Evolutionary conservation across 1,139 yeast species (phyloP).

Genomic region (Arxiozyma telluris): DNA sequence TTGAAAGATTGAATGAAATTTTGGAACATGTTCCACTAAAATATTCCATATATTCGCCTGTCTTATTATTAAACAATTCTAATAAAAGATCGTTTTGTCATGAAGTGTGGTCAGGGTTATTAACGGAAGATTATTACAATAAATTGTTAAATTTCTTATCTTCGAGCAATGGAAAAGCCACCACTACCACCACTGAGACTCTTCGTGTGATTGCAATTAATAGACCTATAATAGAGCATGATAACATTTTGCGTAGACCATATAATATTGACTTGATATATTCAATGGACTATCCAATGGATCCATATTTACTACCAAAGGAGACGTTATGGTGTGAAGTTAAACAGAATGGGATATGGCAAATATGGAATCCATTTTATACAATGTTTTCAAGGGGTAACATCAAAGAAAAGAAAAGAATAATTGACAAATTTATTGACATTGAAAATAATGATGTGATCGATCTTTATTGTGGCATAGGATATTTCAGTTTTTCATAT

Average conservation of each 20-base stretch:
- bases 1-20: constrained; percentile 8
- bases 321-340: constrained; percentile 54
- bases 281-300: constrained; percentile 1
- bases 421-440: constrained; percentile 36
- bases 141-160: constrained; percentile 17
- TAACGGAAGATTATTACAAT: constrained; percentile 26
- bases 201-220: constrained; percentile 48
- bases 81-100: constrained; percentile 35
- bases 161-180: not conserved
- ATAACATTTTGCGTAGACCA: constrained; percentile 53
- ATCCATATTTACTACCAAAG: not conserved
- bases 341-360: constrained; percentile 65
- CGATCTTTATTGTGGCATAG: constrained; percentile 79
- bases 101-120: constrained; percentile 31
- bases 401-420: constrained; percentile 68
- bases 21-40: constrained; percentile 37
- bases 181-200: not conserved
- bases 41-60: constrained; percentile 60
- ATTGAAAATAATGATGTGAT: constrained; percentile 40
- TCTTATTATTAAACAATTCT: constrained; percentile 45
- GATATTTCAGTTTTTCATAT: constrained; percentile 72
- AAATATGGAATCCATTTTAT: constrained; percentile 75
- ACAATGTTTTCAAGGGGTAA: constrained; percentile 92
- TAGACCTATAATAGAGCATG: constrained; percentile 48
- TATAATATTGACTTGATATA: constrained; percentile 46